Evolutionary conservation across 148 eudicot genomes (phyloP).

Genomic region (Camellia lanceoleosa): DNA sequence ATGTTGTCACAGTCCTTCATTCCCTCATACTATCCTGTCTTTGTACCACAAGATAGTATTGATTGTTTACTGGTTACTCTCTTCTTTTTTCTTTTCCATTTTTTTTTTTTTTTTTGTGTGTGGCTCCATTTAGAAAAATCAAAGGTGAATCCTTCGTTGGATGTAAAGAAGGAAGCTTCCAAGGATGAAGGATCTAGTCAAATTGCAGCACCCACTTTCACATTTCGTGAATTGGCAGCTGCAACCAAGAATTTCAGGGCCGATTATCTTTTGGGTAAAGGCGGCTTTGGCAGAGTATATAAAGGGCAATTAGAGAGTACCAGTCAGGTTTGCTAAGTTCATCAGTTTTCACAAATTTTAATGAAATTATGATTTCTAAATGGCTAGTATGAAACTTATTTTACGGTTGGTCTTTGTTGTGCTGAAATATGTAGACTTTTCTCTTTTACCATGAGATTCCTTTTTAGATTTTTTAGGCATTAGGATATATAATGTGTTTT

Average conservation of each 20-base stretch:
- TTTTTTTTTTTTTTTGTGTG: too few relatives aligned
- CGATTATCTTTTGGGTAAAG: constrained; percentile 58
- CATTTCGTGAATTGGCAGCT: constrained; percentile 59
- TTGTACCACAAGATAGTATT: background rate
- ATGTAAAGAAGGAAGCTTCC: constrained; percentile 36
- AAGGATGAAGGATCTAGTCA: constrained; percentile 47
- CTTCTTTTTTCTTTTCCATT: too few relatives aligned
- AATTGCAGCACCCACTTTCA: constrained; percentile 56
- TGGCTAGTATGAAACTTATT: background rate
- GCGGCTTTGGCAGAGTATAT: constrained; percentile 60
- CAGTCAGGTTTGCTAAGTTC: constrained; percentile 39
- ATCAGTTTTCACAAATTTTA: background rate
- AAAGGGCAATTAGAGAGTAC: constrained; percentile 51
- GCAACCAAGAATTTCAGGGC: constrained; percentile 58
- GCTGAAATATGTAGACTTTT: background rate
- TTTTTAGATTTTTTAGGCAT: too few relatives aligned
- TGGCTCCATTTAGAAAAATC: constrained; percentile 26
- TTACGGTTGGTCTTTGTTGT: background rate
- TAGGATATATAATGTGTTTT: too few relatives aligned
- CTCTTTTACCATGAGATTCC: background rate
- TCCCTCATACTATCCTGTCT: background rate
- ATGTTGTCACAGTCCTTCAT: background rate
- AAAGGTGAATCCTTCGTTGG: constrained; percentile 28
- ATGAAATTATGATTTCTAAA: background rate
- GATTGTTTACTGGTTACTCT: background rate